Evolutionary conservation across 805 yeast species (phyloP).

Genomic region (Yamadazyma scolyti): DNA sequence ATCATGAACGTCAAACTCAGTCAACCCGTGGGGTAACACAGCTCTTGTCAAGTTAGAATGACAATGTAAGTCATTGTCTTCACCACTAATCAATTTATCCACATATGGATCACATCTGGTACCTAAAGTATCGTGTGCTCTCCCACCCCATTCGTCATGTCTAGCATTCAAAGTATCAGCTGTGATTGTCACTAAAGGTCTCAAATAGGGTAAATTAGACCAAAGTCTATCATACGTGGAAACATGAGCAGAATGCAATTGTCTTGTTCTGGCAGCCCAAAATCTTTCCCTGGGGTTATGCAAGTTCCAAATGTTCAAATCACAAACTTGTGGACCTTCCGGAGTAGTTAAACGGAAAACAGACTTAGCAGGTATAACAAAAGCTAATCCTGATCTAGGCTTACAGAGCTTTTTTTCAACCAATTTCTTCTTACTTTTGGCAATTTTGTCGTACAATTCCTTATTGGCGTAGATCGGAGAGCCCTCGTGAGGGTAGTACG

Average conservation of each 20-base stretch:
- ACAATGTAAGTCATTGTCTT: conserved; percentile 64
- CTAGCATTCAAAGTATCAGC: conserved; percentile 55
- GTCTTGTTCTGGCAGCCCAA: conserved; percentile 71
- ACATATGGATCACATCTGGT: conserved; percentile 71
- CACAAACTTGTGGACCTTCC: conserved; percentile 71
- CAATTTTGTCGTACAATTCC: conserved; percentile 43
- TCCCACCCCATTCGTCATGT: conserved; percentile 63
- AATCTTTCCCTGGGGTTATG: conserved; percentile 60
- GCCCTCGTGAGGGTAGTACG: conserved; percentile 54
- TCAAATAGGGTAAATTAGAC: conserved; percentile 62
- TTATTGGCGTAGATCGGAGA: conserved; percentile 51
- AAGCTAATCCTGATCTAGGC: conserved; percentile 58
- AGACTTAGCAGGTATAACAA: conserved; percentile 58
- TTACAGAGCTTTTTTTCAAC: conserved; percentile 42
- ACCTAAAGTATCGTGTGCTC: conserved; percentile 63
- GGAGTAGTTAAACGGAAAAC: conserved; percentile 60
- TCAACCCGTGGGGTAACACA: conserved; percentile 55
- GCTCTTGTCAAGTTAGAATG: conserved; percentile 63
- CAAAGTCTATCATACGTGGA: conserved; percentile 59
- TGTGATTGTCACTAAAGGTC: conserved; percentile 63
- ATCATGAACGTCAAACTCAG: conserved; percentile 66
- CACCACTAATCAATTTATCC: conserved; percentile 59
- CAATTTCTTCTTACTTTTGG: conserved; percentile 40
- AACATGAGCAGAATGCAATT: conserved; percentile 61
- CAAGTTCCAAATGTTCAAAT: conserved; percentile 60